phyloP scores from a whole-genome alignment of 2,329 filamentous ascomycete genomes.

The Mycogone perniciosa region DNA sequence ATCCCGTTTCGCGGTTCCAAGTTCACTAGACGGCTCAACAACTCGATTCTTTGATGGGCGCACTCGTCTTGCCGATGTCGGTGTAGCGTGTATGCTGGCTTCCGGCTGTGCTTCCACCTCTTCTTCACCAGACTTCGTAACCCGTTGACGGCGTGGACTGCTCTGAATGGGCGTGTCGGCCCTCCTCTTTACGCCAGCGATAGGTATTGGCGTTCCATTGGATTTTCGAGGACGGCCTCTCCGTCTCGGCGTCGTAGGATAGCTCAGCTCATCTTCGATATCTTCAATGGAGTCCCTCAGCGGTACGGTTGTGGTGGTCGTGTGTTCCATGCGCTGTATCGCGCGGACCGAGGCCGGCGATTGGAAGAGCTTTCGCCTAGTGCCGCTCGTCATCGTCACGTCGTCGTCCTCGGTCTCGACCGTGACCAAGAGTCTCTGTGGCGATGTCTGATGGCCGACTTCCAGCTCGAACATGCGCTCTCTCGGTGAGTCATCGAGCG shows the following conservation, averaged over 20 bases:
- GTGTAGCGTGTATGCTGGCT: constrained; percentile 23
- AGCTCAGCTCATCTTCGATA: constrained; percentile 26
- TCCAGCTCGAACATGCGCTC: constrained; percentile 54
- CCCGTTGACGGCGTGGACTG: constrained; percentile 30
- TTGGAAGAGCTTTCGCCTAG: constrained; percentile 38
- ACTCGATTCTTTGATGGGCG: constrained; percentile 24
- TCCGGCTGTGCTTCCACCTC: constrained; percentile 21
- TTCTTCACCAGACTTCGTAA: constrained; percentile 20
- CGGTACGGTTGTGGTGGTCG: constrained; percentile 46
- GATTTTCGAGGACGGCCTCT: constrained; percentile 43
- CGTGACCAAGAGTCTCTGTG: constrained; percentile 46
- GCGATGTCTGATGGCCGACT: constrained; percentile 43
- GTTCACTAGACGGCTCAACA: constrained; percentile 22
- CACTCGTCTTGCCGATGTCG: constrained; percentile 25
- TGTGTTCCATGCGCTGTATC: constrained; percentile 30
- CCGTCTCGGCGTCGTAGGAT: constrained; percentile 33
- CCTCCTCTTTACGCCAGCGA: constrained; percentile 37
- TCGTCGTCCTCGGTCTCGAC: constrained; percentile 28
- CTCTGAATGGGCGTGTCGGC: constrained; percentile 39
- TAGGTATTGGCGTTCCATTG: constrained; percentile 47
- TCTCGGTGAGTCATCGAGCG: constrained; percentile 40
- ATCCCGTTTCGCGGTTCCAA: constrained; percentile 13
- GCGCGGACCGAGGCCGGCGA: constrained; percentile 35
- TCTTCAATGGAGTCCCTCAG: constrained; percentile 37
- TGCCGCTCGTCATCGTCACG: constrained; percentile 25